These are phyloP conservation scores for Leccinum fuscescens DNA, from an alignment of 1,284 basidiomycete species.

Conservation along the genomic window DNA sequence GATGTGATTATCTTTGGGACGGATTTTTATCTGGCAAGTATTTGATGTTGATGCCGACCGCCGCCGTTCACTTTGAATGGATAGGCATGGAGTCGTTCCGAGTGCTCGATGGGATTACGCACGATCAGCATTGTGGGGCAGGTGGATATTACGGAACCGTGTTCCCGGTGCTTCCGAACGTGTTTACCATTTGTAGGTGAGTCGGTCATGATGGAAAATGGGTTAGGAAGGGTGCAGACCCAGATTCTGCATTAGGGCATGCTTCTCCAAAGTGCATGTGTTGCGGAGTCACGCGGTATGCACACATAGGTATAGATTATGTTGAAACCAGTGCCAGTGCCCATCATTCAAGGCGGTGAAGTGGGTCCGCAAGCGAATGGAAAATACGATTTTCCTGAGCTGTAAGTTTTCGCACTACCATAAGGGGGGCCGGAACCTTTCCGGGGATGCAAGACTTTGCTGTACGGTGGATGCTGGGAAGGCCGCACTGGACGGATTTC, in stretches of 20 bases:
- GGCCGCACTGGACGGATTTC: constrained; percentile 2
- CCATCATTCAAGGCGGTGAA: not conserved
- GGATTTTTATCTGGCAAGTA: constrained; percentile 33
- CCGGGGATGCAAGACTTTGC: not conserved
- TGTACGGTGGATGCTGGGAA: not conserved
- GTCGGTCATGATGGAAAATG: not conserved
- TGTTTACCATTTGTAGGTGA: not conserved
- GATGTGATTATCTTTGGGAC: constrained; percentile 5
- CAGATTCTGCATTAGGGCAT: constrained; percentile 4
- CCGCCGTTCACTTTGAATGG: not conserved
- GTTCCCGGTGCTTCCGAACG: constrained; percentile 33
- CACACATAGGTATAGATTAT: constrained; percentile 38
- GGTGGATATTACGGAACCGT: constrained; percentile 40
- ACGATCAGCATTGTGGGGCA: not conserved
- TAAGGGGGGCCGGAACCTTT: constrained; percentile 18
- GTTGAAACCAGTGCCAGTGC: constrained; percentile 5
- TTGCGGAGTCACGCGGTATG: constrained; percentile 48
- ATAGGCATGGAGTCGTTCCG: not conserved
- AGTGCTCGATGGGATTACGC: not conserved
- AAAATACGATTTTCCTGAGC: constrained; percentile 12
- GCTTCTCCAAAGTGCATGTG: constrained; percentile 3
- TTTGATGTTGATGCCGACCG: not conserved
- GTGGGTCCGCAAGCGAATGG: constrained; percentile 43
- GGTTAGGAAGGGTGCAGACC: not conserved
- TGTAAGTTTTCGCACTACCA: constrained; percentile 22